phyloP scores from a whole-genome alignment of 176 grass and related monocot species.

The Eragrostis curvula region DNA sequence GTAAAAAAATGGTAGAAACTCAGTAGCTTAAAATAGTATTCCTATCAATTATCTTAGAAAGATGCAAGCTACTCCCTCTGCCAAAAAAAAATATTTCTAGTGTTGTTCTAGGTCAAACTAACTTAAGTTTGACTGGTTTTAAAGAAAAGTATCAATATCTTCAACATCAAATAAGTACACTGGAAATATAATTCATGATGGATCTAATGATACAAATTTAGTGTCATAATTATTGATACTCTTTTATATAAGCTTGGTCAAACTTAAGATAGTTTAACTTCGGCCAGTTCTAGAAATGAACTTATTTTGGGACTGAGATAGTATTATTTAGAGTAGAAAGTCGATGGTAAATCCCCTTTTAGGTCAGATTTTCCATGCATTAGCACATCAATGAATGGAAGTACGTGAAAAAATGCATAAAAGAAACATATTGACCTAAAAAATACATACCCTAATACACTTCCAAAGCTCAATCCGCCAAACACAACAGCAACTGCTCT shows the following conservation, averaged over 20 bases:
- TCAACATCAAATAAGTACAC: no score
- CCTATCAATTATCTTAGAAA: constrained; percentile 2
- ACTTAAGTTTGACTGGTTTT: no score
- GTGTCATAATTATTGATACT: no score
- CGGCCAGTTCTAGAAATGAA: no score
- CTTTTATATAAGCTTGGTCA: no score
- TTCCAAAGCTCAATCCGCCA: constrained; percentile 94
- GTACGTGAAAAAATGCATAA: constrained; percentile 31
- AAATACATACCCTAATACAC: constrained; percentile 81
- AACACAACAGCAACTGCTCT: constrained; percentile 98
- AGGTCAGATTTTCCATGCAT: constrained; percentile 8
- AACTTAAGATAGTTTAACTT: no score
- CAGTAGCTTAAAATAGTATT: background rate
- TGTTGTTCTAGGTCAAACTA: no score
- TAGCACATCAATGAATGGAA: constrained; percentile 22
- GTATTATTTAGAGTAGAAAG: background rate
- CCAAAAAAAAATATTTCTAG: no score
- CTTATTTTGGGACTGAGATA: no score
- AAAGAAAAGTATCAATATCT: no score
- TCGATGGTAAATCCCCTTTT: background rate
- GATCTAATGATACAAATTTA: no score
- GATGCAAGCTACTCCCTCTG: background rate
- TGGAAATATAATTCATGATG: no score
- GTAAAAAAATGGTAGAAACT: background rate
- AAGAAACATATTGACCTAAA: constrained; percentile 23